Base-by-base conservation (phyloP, 2,329 filamentous ascomycete genomes). In the Penicillium sp. region DNA sequence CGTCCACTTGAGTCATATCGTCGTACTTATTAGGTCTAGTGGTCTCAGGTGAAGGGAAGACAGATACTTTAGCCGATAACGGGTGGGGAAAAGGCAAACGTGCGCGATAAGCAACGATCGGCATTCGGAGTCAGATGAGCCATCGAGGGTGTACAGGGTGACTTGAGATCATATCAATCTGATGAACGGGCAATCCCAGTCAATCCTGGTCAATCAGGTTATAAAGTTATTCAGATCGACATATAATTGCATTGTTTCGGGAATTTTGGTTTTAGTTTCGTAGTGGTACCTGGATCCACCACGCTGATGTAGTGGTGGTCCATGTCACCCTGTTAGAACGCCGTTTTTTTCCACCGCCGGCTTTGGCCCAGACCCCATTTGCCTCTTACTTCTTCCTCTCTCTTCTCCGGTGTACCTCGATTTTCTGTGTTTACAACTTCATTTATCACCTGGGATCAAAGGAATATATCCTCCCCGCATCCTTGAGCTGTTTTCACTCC, bases 271-370 rank as follows among this genome's bases (percentile, higher is more conserved):
- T 42, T 31, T 25, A 13, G 31, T 49, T 49, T 31, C 47, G 6
- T 9, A 21, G 33, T 44, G 55, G 55, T 62, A 64, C 58, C 45
- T 61, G 46, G 23, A 27, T 59, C 54, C 53, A 56, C 58, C 26
- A 43, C 26, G 44, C 31, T 51, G 53, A 44, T 7, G 54, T 48
- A 42, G 54, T 61, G 58, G 59, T 47, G 58, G 59, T 42, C 25
- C 35, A 63, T 63, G 61, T 63, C 57, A 62, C 60, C 43, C n/a
- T 35, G 39, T 21, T 21, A 14, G 27, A 37, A n/a, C 16, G 51
- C 55, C 58, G 50, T 13, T 27, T 16, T 51, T 42, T 51, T 56
- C 59, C 55, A 62, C 60, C 56, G 60, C 60, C 55, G 56, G 55
- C 39, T 65, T 63, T 59, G 53, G 50, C 43, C 29, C 50, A 53